Evolutionary conservation across 2,329 filamentous ascomycete genomes (phyloP).

Genomic region (Lachnellula occidentalis): DNA sequence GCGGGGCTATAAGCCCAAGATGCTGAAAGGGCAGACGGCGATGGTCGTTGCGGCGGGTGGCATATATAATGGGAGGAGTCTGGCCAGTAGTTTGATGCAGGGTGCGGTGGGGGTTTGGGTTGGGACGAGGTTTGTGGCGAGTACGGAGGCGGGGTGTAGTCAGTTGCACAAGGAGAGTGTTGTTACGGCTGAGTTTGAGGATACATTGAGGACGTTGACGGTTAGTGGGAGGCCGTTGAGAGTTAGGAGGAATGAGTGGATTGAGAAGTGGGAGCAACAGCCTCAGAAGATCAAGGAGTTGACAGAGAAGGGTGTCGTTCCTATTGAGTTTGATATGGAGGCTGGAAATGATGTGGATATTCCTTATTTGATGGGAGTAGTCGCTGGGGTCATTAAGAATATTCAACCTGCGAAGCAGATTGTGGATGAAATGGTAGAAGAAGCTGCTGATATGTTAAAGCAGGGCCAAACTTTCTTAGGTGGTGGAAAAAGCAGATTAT

Average conservation of each 20-base stretch:
- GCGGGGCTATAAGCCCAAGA: constrained; percentile 47
- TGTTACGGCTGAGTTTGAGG: constrained; percentile 70
- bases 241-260: constrained; percentile 77
- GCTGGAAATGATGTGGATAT: constrained; percentile 76
- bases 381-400: constrained; percentile 69
- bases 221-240: constrained; percentile 76
- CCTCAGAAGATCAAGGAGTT: constrained; percentile 71
- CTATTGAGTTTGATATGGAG: constrained; percentile 77
- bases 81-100: constrained; percentile 80
- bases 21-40: constrained; percentile 63
- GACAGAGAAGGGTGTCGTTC: constrained; percentile 71
- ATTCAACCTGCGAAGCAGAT: constrained; percentile 80
- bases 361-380: constrained; percentile 91
- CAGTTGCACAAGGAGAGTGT: constrained; percentile 80
- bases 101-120: constrained; percentile 91
- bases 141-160: constrained; percentile 73
- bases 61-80: constrained; percentile 72
- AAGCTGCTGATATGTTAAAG: constrained; percentile 65
- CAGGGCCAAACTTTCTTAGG: constrained; percentile 55
- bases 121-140: constrained; percentile 85
- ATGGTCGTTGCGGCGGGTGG: constrained; percentile 88
- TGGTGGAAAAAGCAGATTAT: constrained; percentile 34
- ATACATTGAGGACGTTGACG: constrained; percentile 78
- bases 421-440: constrained; percentile 82
- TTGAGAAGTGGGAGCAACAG: constrained; percentile 71